These are phyloP conservation scores for Rhizopus arrhizus DNA, from an alignment of 371 early-diverging fungal species.

Conservation along the genomic window DNA sequence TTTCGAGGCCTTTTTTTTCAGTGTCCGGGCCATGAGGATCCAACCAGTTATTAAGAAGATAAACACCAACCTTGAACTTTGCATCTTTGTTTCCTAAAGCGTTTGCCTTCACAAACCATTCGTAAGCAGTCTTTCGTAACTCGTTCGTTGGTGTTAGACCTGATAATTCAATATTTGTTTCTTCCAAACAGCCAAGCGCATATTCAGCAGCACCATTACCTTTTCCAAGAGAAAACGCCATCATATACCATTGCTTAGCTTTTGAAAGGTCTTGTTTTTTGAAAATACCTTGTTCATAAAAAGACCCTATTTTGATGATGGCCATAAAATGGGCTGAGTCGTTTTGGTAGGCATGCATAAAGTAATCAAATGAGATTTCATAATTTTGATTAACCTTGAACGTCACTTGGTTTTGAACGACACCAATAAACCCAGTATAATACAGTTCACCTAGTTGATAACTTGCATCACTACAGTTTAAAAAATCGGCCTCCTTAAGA, in stretches of 20 bases:
- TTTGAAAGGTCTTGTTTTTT: constrained; percentile 5
- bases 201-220: constrained; percentile 23
- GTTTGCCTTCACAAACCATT: constrained; percentile 20
- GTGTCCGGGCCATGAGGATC: background rate
- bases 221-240: constrained; percentile 4
- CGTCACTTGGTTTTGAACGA: constrained; percentile 5
- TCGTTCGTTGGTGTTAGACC: background rate
- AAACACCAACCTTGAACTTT: constrained; percentile 22
- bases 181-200: constrained; percentile 28
- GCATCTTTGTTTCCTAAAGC: constrained; percentile 22
- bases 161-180: constrained; percentile 9
- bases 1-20: constrained; percentile 6
- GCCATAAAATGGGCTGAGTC: constrained; percentile 7
- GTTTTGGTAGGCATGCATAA: constrained; percentile 1
- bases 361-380: constrained; percentile 6
- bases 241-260: constrained; percentile 15
- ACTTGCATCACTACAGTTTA: constrained; percentile 19
- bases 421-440: constrained; percentile 17
- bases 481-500: constrained; percentile 25
- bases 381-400: constrained; percentile 3
- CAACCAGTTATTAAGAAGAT: constrained; percentile 16
- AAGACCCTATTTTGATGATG: constrained; percentile 15
- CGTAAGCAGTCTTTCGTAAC: constrained; percentile 16
- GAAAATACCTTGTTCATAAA: constrained; percentile 19
- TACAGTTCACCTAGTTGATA: constrained; percentile 24